Percentiles rank a stretch among this genome's conserved stretches.
Conservation (phyloP, 2,329 filamentous ascomycete genomes). For the Coniochaeta sp. region DNA sequence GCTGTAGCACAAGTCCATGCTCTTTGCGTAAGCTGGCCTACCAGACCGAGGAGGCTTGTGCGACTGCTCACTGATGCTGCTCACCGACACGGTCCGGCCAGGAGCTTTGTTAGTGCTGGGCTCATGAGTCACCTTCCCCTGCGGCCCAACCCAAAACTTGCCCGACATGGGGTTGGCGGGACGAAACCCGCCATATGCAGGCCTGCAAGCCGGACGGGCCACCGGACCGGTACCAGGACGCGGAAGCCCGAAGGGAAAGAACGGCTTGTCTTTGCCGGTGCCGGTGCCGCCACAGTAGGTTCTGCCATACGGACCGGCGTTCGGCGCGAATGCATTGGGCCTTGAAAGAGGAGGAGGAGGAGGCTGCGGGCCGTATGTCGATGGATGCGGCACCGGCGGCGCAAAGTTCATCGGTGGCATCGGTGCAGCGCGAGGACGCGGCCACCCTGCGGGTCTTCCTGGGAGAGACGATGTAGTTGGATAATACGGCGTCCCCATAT, state of each 20-base stretch:
- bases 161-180: background rate
- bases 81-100: background rate
- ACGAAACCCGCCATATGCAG: background rate
- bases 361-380: background rate
- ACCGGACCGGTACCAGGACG: background rate
- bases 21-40: background rate
- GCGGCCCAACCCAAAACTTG: background rate
- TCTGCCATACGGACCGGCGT: background rate
- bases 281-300: background rate
- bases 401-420: constrained; percentile 6
- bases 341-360: background rate
- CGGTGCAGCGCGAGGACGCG: background rate
- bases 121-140: no score
- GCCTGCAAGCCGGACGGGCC: background rate
- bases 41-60: background rate
- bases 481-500: background rate
- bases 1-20: background rate
- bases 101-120: background rate
- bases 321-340: background rate
- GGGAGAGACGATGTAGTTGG: background rate
- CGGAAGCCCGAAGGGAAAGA: background rate
- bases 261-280: background rate
- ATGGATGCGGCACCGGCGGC: background rate
- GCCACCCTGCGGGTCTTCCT: constrained; percentile 20
- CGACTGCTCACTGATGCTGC: background rate